These are phyloP conservation scores for Saccharomycopsis capsularis DNA, from an alignment of 805 yeast genomes.

Conservation along the genomic window DNA sequence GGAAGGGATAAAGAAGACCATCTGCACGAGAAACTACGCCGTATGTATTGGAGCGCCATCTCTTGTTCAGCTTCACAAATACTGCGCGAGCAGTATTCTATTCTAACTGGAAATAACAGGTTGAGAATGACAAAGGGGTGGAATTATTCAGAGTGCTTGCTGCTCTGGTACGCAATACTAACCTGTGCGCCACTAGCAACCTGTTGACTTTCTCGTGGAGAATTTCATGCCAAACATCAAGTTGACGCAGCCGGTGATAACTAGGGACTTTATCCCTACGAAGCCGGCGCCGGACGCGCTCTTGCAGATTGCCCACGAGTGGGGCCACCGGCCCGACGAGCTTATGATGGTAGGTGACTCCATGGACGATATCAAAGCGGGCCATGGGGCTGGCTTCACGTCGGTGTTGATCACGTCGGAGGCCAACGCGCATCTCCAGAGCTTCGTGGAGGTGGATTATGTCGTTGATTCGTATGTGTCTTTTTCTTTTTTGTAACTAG, in stretches of 20 bases:
- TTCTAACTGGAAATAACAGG: too few species aligned
- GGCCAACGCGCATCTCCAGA: slow-evolving; percentile 35
- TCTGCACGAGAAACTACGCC: neutral
- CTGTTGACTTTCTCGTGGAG: neutral
- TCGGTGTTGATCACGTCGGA: slow-evolving; percentile 48
- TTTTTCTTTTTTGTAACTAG: too few species aligned
- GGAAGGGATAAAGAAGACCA: neutral
- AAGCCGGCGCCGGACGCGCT: slow-evolving; percentile 64
- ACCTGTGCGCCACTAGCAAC: too few species aligned
- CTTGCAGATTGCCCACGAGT: slow-evolving; percentile 43
- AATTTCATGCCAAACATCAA: slow-evolving; percentile 34
- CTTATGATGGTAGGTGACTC: slow-evolving; percentile 72
- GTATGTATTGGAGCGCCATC: neutral
- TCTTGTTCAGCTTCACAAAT: too few species aligned
- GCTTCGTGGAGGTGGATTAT: neutral
- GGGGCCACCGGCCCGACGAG: slow-evolving; percentile 41
- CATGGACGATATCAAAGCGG: slow-evolving; percentile 60
- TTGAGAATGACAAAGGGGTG: too few species aligned
- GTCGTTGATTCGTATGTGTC: slow-evolving; percentile 9
- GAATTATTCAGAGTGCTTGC: too few species aligned
- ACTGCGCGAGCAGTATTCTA: too few species aligned
- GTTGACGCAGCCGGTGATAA: slow-evolving; percentile 45
- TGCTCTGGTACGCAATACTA: too few species aligned
- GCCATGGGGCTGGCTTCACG: slow-evolving; percentile 49
- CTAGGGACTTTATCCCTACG: slow-evolving; percentile 60